phyloP scores from a whole-genome alignment of 2,329 filamentous ascomycete genomes.

The Thelonectria discophora region DNA sequence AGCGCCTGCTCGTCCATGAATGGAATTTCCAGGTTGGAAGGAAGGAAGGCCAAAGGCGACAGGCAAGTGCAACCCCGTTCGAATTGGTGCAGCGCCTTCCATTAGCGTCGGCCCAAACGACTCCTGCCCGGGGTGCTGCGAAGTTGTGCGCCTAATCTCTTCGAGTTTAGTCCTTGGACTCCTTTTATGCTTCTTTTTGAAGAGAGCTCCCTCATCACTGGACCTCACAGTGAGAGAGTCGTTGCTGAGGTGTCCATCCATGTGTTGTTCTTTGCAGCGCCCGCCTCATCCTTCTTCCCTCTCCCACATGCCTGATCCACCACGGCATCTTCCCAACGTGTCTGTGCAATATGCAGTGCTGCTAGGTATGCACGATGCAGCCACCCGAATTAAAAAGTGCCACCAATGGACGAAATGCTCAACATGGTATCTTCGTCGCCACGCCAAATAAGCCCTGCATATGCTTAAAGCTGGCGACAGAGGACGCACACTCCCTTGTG shows the following conservation, averaged over 20 bases:
- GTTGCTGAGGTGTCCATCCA: neutral
- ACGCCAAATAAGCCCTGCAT: neutral
- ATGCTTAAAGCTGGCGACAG: neutral
- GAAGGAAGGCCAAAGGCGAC: no score
- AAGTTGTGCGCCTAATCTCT: neutral
- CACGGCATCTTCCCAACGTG: neutral
- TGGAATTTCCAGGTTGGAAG: no score
- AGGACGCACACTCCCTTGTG: no score
- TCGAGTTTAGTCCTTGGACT: neutral
- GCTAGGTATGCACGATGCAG: neutral
- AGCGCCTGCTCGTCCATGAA: no score
- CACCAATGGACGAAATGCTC: neutral
- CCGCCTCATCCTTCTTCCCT: neutral
- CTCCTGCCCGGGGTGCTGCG: neutral
- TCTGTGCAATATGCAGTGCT: neutral
- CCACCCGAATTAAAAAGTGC: neutral
- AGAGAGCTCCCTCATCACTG: no score
- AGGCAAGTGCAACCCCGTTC: neutral
- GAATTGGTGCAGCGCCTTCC: neutral
- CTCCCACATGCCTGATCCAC: neutral
- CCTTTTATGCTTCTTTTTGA: neutral
- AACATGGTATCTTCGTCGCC: neutral
- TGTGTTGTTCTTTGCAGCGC: neutral
- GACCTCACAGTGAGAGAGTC: no score
- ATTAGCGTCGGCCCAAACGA: neutral